A percentile compares a stretch with the other conserved stretches of the same genome.
phyloP scores from a whole-genome alignment of 179 eudicot genomes.

The Beta lomatogona region DNA sequence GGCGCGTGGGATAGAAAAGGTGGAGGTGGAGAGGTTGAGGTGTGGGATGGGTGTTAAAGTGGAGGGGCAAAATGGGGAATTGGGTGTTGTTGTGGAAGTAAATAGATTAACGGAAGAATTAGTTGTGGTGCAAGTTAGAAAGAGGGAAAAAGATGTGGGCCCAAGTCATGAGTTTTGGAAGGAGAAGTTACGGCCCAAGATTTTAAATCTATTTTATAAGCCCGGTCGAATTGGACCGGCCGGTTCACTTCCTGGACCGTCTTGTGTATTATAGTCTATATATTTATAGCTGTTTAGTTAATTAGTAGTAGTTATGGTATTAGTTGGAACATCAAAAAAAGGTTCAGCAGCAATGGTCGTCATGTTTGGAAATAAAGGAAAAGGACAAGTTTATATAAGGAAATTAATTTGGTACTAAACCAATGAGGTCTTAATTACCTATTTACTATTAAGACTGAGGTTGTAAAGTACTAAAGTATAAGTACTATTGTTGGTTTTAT shows the following conservation, averaged over 20 bases:
- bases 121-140: constrained; percentile 58
- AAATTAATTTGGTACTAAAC: background rate
- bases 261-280: background rate
- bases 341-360: too few relatives aligned
- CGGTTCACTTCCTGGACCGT: background rate
- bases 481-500: background rate
- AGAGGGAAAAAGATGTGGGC: constrained; percentile 38
- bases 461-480: background rate
- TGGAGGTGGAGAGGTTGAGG: constrained; percentile 30
- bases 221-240: background rate
- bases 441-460: constrained; percentile 6
- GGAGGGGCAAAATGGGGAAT: constrained; percentile 60
- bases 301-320: too few relatives aligned
- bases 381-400: too few relatives aligned
- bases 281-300: too few relatives aligned
- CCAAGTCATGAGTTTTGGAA: constrained; percentile 35
- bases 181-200: constrained; percentile 35
- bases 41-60: constrained; percentile 47
- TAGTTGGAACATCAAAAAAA: background rate
- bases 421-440: constrained; percentile 16
- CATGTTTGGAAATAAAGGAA: too few relatives aligned
- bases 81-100: constrained; percentile 43
- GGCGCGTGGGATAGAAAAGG: constrained; percentile 42
- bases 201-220: constrained; percentile 28
- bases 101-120: constrained; percentile 51